phyloP scores from a whole-genome alignment of 352 stramenopile genomes.

The Thraustochytrium sp. region DNA sequence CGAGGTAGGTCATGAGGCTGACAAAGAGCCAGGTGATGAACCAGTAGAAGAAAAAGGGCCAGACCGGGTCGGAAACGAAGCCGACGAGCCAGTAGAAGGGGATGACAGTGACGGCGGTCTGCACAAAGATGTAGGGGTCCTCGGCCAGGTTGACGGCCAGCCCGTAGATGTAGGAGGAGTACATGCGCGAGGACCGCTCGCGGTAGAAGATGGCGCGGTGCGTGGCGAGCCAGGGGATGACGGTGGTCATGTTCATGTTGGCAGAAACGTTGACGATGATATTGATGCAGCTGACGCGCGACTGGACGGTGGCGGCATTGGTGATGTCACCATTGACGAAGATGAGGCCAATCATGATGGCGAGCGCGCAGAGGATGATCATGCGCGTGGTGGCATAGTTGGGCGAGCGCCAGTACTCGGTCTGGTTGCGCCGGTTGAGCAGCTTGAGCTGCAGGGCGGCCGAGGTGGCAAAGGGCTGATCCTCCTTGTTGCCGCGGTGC shows the following conservation, averaged over 20 bases:
- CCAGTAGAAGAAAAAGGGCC: constrained; percentile 57
- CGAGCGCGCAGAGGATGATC: constrained; percentile 53
- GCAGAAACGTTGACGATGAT: constrained; percentile 72
- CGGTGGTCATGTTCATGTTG: constrained; percentile 64
- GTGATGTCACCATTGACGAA: constrained; percentile 55
- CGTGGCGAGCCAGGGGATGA: constrained; percentile 65
- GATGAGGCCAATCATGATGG: constrained; percentile 56
- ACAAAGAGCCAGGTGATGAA: constrained; percentile 62
- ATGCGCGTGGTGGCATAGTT: constrained; percentile 54
- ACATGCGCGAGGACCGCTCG: constrained; percentile 79
- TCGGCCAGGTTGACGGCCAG: constrained; percentile 69
- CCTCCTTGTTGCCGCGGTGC: not conserved
- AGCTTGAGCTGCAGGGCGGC: not conserved
- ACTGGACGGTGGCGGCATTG: constrained; percentile 57
- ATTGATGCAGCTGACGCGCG: constrained; percentile 71
- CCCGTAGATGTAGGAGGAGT: constrained; percentile 69
- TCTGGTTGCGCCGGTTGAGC: constrained; percentile 28
- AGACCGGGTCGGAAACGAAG: constrained; percentile 2
- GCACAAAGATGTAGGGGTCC: constrained; percentile 68
- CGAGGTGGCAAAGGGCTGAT: not conserved
- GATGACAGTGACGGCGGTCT: constrained; percentile 37
- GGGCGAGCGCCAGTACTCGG: constrained; percentile 49
- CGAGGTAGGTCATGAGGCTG: constrained; percentile 52
- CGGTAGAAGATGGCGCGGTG: constrained; percentile 81
- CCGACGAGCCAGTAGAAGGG: constrained; percentile 27